Evolutionary conservation across 106 monocot species (phyloP), one percentile per base, ranked within the genome.

Genomic region (Allium cepa): DNA sequence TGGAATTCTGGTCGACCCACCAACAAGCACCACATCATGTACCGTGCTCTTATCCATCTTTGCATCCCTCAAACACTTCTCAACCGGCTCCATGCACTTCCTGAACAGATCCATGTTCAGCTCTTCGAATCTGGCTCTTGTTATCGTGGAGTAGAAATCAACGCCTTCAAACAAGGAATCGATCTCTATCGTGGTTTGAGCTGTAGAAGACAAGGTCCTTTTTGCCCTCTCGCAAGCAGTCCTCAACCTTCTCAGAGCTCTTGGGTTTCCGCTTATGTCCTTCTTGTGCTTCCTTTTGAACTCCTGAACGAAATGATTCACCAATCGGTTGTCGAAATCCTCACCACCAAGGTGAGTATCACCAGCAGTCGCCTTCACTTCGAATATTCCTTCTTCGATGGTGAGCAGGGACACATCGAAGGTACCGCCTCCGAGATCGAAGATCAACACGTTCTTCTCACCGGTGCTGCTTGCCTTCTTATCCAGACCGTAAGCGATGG

Each of bases 21-120:
- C 53, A 6, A 55, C 82, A 5, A 90, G 80, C 1, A 90, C 90
- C 46, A 90, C 85, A 16, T 90, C 90, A 57, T 90, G 74, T 11
- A 68, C 68, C 4, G 55, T 55, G 68, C 68, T 55, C 53, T 68
- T 68, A 52, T 68, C 68, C 68, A 68, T 68, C 18, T 68, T 68
- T 2, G 68, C 68, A 28, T 68, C 68, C 53, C 52, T 55, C 68
- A 68, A 26, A 68, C 66, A 36, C 68, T 68, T 55, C 68, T 68
- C 68, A 11, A 68, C 68, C 8, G 68, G 53, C 68, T 68, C 68
- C 68, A 53, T 68, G 13, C 68, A 68, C 53, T 68, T 68, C 15
- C 68, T 68, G 68, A 68, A 68, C 13, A 55, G 68, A 27, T 68
- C 68, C 62, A 62, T 62, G 62, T 62, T 62, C 9, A 62, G 62